phyloP scores from a whole-genome alignment of 805 yeast genomes.

The Candida morakotiae region DNA sequence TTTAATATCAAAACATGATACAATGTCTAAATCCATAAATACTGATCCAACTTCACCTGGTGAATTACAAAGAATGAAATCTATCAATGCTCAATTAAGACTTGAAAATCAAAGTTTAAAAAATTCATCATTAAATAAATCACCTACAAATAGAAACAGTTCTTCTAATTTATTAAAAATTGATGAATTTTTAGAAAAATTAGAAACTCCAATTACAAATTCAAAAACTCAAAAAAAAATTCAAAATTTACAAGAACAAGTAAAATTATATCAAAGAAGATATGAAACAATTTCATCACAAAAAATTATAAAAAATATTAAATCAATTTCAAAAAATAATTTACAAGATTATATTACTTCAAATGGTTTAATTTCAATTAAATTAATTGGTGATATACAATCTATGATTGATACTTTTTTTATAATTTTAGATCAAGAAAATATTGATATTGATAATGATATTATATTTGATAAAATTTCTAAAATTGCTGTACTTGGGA shows the following conservation, averaged over 20 bases:
- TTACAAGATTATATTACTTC: constrained; percentile 27
- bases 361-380: constrained; percentile 45
- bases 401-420: constrained; percentile 46
- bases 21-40: constrained; percentile 4
- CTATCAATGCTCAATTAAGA: constrained; percentile 29
- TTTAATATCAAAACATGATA: constrained; percentile 5
- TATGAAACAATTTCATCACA: constrained; percentile 46
- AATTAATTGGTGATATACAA: constrained; percentile 43
- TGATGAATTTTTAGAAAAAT: constrained; percentile 10
- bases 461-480: constrained; percentile 50
- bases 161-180: constrained; percentile 4
- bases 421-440: constrained; percentile 22
- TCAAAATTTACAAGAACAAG: constrained; percentile 19
- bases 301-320: constrained; percentile 18
- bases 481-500: constrained; percentile 43
- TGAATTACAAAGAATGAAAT: constrained; percentile 27
- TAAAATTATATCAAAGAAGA: constrained; percentile 47
- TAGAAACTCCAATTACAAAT: constrained; percentile 2
- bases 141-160: background rate
- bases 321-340: constrained; percentile 16
- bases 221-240: constrained; percentile 3
- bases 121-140: constrained; percentile 8
- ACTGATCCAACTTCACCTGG: constrained; percentile 8
- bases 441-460: constrained; percentile 34
- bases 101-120: constrained; percentile 37